Evolutionary conservation across 192 early-diverging fungal species (phyloP).

Genomic region (Coemansia sp.): DNA sequence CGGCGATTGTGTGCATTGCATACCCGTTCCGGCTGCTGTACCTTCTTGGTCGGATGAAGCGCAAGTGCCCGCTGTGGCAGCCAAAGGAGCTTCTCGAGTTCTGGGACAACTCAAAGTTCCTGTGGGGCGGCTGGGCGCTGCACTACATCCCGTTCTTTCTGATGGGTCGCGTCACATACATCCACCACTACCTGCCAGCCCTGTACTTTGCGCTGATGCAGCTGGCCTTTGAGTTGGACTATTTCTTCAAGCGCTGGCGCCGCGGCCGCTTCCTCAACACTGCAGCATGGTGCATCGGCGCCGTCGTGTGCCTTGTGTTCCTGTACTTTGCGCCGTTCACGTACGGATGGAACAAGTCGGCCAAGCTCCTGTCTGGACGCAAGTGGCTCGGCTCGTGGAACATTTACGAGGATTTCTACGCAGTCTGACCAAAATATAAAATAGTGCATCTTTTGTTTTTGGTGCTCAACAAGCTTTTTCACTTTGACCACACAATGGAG

Average conservation of each 20-base stretch:
- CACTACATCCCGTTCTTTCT: slow-evolving; percentile 93
- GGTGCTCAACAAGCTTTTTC: too few relatives aligned
- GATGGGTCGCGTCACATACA: slow-evolving; percentile 87
- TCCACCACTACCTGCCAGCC: slow-evolving; percentile 94
- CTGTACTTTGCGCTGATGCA: slow-evolving; percentile 80
- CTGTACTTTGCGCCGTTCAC: slow-evolving; percentile 75
- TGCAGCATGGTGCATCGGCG: slow-evolving; percentile 36
- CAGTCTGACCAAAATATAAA: slow-evolving; percentile 19
- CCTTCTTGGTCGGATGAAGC: slow-evolving; percentile 25
- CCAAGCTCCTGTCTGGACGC: slow-evolving; percentile 55
- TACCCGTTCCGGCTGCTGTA: slow-evolving; percentile 37
- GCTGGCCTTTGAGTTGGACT: slow-evolving; percentile 73
- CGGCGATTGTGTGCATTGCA: slow-evolving; percentile 45
- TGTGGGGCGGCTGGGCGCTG: slow-evolving; percentile 78
- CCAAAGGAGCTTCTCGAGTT: slow-evolving; percentile 56
- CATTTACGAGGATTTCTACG: slow-evolving; percentile 57
- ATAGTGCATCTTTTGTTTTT: too few relatives aligned
- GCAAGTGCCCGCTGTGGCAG: slow-evolving; percentile 28
- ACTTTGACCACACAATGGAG: too few relatives aligned
- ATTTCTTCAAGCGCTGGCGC: slow-evolving; percentile 59
- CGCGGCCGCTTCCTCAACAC: slow-evolving; percentile 60
- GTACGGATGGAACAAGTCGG: slow-evolving; percentile 75
- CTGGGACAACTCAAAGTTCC: slow-evolving; percentile 69
- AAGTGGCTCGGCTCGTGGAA: slow-evolving; percentile 82
- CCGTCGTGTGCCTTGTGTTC: slow-evolving; percentile 33